Base-by-base conservation (phyloP, 441 rosid genomes). In the Syzygium malaccense region DNA sequence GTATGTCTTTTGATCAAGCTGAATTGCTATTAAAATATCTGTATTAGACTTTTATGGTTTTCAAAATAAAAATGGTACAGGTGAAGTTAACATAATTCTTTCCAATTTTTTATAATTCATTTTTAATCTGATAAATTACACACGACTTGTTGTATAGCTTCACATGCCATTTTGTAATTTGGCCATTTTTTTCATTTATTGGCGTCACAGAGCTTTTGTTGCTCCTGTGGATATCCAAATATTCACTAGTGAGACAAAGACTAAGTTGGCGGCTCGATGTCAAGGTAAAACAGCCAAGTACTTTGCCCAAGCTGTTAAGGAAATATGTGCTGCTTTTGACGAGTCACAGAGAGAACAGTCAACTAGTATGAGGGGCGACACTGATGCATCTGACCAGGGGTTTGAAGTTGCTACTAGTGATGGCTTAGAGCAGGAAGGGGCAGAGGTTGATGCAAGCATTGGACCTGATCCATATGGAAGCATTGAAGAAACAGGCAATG, bases 271-370 rank as follows among this genome's bases (percentile, higher is more conserved):
- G 26, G 95, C 94, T 89, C 93, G 95, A 89, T 94, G 96, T 92
- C 95, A 95, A 90, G 94, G 95, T 90, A 97, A 96, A 94, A 92
- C 96, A 68, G 93, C 90, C 78, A 97, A 94, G 93, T 89, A 88
- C 90, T 98, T 97, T 92, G 87, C 95, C 71, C 98, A 93, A 93
- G 99, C 99, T 85, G 98, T 96, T 68, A 92, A 92, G 92, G 99
- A 97, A 89, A 98, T 97, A 78, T 96, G 94, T 88, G 89, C 91
- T 58, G 99, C 95, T 58, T 98, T 96, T 93, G 97, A 96, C 86
- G 95, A 93, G 91, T 91, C 91, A 87, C 94, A 92, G 87, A 92
- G 93, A 89, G 91, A 91, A 89, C 96, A 93, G 75, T 90, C 94
- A 55, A 88, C 91, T 91, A 91, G 90, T 88, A 87, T 88, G 88